phyloP scores from a whole-genome alignment of 164 flowering plant species.

The Cinnamomum micranthum region DNA sequence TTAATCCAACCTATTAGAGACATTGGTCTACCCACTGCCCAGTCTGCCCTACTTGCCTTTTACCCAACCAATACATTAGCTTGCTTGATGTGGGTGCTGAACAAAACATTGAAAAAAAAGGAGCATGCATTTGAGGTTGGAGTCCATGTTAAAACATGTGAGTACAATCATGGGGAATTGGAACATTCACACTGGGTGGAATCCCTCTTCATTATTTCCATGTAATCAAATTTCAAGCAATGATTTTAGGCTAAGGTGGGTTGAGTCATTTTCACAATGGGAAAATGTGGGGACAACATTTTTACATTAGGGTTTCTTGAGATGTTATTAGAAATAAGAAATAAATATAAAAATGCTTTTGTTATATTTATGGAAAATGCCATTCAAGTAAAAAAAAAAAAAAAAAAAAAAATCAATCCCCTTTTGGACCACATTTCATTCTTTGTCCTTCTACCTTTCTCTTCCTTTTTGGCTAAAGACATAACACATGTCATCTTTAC shows the following conservation, averaged over 20 bases:
- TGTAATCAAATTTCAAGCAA: slow-evolving; percentile 8
- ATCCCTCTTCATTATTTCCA: slow-evolving; percentile 20
- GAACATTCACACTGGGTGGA: slow-evolving; percentile 24
- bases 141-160: slow-evolving; percentile 43
- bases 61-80: slow-evolving; percentile 12
- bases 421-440: too few species aligned
- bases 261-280: neutral
- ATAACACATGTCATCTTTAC: neutral
- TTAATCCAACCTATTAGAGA: neutral
- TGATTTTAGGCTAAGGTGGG: slow-evolving; percentile 3
- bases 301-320: too few species aligned
- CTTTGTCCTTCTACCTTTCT: neutral
- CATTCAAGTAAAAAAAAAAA: too few species aligned
- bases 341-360: too few species aligned
- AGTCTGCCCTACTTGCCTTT: slow-evolving; percentile 9
- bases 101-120: neutral
- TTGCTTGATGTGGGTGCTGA: slow-evolving; percentile 16
- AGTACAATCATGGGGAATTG: slow-evolving; percentile 41
- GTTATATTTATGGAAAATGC: too few species aligned
- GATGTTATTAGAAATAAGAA: too few species aligned
- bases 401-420: too few species aligned
- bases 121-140: slow-evolving; percentile 14
- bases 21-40: slow-evolving; percentile 8
- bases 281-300: too few species aligned
- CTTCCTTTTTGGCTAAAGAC: neutral